Evolutionary conservation across 495 filamentous ascomycete species (phyloP), one percentile per base, ranked within the genome.

Genomic region (Tuber microsphaerosporum): DNA sequence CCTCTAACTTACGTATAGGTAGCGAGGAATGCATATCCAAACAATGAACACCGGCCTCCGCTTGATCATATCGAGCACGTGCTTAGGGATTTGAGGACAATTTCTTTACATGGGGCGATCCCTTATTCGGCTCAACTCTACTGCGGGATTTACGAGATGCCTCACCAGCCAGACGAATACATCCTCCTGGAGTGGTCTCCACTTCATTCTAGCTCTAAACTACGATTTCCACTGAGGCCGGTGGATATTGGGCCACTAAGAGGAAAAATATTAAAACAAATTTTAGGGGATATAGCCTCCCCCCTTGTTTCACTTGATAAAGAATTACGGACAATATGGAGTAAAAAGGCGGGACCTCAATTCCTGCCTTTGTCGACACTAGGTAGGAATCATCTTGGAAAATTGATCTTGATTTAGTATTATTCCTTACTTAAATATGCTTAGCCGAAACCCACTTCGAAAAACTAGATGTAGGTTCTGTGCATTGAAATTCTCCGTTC

Each of bases 111-210:
- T 19, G 44, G 71, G 34, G 19, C 5, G 1, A 31, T 78, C 20
- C 77, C 75, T 3, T 10, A 19, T 37, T 4, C 76, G 37, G 71
- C 68, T 72, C 20, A 31, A 46, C 22, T 79, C 0, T 79, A 42
- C 56, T 69, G 77, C 19, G 75, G 77, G 31, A 39, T 78, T 19
- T 71, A 75, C 4, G 69, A 76, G 26, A 72, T 41, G 14, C 68
- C 44, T 22, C 16, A 14, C 9, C 26, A 31, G 31, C 45, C 74
- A 2, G 44, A 31, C 14, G 4, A 68, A 9, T 46, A 77, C 37
- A 72, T 76, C 37, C 31, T 70, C 26, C 73, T 77, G 8, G 48
- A 31, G 31, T 48, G 73, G 73, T 72, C 75, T n/a, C 71, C 71
- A 9, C 8, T 71, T 2, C 26, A 17, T 42, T 8, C 17, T 37